Conservation (phyloP, 176 grass and related monocot genomes). For the Carex pumila region DNA sequence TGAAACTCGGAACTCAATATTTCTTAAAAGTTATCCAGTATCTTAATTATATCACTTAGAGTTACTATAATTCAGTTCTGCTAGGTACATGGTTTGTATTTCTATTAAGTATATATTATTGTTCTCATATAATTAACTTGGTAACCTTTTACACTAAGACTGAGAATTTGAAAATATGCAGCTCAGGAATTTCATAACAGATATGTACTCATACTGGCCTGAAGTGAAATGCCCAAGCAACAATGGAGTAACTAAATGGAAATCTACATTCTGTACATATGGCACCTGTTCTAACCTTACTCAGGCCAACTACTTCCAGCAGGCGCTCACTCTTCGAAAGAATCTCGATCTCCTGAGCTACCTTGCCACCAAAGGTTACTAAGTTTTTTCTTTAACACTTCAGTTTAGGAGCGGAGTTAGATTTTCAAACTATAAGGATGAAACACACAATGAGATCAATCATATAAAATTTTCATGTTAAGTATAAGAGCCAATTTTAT, state of each 20-base stretch:
- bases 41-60: neutral
- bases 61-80: neutral
- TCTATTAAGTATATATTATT: neutral
- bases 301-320: conserved; percentile 12
- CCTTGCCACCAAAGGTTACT: neutral
- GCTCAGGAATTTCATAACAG: conserved; percentile 10
- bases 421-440: no score
- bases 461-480: no score
- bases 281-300: conserved; percentile 20
- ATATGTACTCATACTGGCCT: conserved; percentile 18
- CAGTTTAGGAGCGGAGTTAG: no score
- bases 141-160: neutral
- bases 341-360: conserved; percentile 10
- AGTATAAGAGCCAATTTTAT: no score
- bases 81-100: neutral
- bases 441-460: no score
- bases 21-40: neutral
- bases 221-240: conserved; percentile 21
- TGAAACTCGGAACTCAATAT: neutral
- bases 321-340: neutral
- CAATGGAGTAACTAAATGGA: conserved; percentile 19
- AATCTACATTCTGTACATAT: conserved; percentile 11
- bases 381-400: neutral
- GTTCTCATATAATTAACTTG: neutral
- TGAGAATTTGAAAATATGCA: neutral